A percentile compares a stretch with the other conserved stretches of the same genome.
phyloP scores from a whole-genome alignment of 2,329 filamentous ascomycete species.

The Teratosphaeria viscida region DNA sequence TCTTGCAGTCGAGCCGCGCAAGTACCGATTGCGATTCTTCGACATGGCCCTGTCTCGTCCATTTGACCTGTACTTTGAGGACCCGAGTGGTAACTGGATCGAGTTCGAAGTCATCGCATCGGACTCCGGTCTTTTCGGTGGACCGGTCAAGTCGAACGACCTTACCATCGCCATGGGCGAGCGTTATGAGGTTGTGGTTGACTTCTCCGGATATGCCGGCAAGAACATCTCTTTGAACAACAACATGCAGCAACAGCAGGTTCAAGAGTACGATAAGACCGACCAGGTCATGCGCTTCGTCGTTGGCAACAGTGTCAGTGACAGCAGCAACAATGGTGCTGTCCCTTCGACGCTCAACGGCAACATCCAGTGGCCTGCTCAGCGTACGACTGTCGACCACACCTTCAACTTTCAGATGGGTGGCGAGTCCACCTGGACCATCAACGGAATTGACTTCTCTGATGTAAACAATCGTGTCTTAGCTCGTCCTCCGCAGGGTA shows the following conservation, averaged over 20 bases:
- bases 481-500: slow-evolving; percentile 37
- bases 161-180: slow-evolving; percentile 45
- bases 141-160: slow-evolving; percentile 33
- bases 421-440: slow-evolving; percentile 35
- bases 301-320: slow-evolving; percentile 32
- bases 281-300: slow-evolving; percentile 45
- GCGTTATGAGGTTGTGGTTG: slow-evolving; percentile 48
- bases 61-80: slow-evolving; percentile 40
- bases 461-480: slow-evolving; percentile 41
- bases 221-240: slow-evolving; percentile 31
- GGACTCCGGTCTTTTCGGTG: slow-evolving; percentile 42
- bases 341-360: slow-evolving; percentile 27
- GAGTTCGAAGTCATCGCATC: slow-evolving; percentile 46
- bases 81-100: slow-evolving; percentile 27
- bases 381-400: slow-evolving; percentile 30
- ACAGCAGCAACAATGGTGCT: slow-evolving; percentile 28
- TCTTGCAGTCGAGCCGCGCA: slow-evolving; percentile 48
- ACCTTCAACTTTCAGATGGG: slow-evolving; percentile 38
- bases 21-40: slow-evolving; percentile 48
- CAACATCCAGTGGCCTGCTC: slow-evolving; percentile 24
- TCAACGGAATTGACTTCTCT: slow-evolving; percentile 41
- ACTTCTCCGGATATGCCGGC: slow-evolving; percentile 41
- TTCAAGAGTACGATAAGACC: slow-evolving; percentile 44
- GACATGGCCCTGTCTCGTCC: slow-evolving; percentile 40
- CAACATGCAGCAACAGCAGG: slow-evolving; percentile 14